These are phyloP conservation scores for Phytophthora idaei DNA, from an alignment of 352 stramenopile genomes.

Conservation along the genomic window DNA sequence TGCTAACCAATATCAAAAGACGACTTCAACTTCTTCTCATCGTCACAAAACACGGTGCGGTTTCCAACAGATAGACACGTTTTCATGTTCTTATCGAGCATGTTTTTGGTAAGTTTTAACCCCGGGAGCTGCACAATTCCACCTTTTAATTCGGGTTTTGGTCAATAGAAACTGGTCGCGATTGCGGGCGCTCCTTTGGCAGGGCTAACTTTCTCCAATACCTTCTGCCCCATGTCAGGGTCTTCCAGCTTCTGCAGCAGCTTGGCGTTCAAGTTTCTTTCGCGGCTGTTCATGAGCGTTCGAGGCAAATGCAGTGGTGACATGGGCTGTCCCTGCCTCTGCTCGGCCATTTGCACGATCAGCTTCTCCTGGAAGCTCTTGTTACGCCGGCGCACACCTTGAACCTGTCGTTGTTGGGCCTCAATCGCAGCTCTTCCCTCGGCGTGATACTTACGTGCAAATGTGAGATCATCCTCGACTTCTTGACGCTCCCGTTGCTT, in stretches of 20 bases:
- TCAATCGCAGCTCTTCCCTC: conserved; percentile 51
- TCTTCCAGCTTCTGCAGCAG: conserved; percentile 74
- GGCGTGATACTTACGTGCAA: conserved; percentile 53
- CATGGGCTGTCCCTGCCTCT: conserved; percentile 52
- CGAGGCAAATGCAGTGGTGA: conserved; percentile 61
- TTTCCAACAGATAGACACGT: not conserved
- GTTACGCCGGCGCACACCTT: conserved; percentile 52
- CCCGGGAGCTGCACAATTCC: no score
- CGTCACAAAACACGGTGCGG: not conserved
- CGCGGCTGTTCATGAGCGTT: conserved; percentile 68
- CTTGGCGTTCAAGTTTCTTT: conserved; percentile 67
- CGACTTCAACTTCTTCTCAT: not conserved
- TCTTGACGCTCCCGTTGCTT: conserved; percentile 62
- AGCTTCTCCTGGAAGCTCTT: conserved; percentile 64
- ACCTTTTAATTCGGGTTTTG: no score
- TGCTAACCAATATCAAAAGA: not conserved
- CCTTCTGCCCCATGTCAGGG: conserved; percentile 53
- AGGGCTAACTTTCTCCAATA: conserved; percentile 68
- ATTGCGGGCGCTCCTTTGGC: conserved; percentile 53
- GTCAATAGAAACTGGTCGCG: conserved; percentile 61
- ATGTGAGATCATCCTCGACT: conserved; percentile 64
- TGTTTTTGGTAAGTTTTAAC: no score
- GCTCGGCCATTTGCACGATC: conserved; percentile 66
- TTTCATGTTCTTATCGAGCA: no score
- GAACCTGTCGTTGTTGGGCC: conserved; percentile 48